Conservation (phyloP, 2,329 filamentous ascomycete genomes). For the Tolypocladium amazonense region DNA sequence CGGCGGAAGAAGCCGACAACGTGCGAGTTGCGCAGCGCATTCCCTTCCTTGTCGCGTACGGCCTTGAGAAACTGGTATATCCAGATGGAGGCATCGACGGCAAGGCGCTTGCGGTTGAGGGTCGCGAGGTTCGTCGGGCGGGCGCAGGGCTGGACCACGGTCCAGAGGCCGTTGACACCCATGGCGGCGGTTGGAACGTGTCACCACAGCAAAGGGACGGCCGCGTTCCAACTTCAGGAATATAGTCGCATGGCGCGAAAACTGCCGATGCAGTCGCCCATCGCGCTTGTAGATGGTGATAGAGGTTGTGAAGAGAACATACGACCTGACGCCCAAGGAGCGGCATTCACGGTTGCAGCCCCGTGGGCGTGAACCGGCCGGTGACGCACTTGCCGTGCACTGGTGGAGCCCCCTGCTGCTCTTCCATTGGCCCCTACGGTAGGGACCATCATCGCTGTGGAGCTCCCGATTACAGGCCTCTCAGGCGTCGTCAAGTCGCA, state of each 20-base stretch:
- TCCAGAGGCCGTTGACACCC: conserved; percentile 98
- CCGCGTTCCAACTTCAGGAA: background rate
- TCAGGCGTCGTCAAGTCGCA: background rate
- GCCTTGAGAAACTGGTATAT: conserved; percentile 99
- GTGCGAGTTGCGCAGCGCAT: conserved; percentile 90
- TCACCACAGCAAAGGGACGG: background rate
- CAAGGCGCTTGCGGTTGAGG: conserved; percentile 89
- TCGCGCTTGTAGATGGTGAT: background rate
- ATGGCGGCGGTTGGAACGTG: conserved; percentile 35
- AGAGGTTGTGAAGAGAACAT: background rate
- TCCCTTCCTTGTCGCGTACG: conserved; percentile 95
- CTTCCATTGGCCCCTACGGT: too few species aligned
- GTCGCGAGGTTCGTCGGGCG: conserved; percentile 94
- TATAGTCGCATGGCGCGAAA: background rate
- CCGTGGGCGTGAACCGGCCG: background rate
- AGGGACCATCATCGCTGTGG: too few species aligned
- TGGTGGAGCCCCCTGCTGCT: too few species aligned
- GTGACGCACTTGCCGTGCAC: background rate
- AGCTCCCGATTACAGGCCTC: too few species aligned
- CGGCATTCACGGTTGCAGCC: background rate
- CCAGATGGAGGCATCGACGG: conserved; percentile 98
- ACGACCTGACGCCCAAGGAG: background rate
- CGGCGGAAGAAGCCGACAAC: conserved; percentile 96
- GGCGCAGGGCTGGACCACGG: conserved; percentile 87
- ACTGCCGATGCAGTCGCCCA: background rate